Base-by-base conservation (phyloP, 1,284 basidiomycete genomes). In the Ganoderma sp. region DNA sequence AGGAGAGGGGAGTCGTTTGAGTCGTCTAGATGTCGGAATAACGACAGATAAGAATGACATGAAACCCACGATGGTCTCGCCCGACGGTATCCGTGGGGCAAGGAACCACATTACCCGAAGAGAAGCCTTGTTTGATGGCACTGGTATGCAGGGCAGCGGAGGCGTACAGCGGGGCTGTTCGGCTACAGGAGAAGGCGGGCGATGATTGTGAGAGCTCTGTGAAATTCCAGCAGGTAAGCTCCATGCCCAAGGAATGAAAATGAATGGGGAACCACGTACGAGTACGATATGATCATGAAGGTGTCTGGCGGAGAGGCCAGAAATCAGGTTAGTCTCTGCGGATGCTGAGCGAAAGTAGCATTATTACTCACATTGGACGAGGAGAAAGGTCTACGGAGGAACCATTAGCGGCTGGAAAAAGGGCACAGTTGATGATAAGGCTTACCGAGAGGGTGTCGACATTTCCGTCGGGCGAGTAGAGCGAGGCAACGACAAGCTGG, bases 251-350 rank as follows among this genome's bases (percentile, higher is more conserved):
- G 1, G 2, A 19, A 19, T 19, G 34, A 6, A 39, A 39, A 39
- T 10, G 37, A 39, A 39, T 7, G 3, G 10, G 25, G 22, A n/a
- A 22, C 9, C n/a, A 76, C 79, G 69, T 66, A 81, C 81, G 81
- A 75, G 6, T 80, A 81, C 19, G 80, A 80, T 71, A 82, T 73
- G 69, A 82, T 80, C 80, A 81, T 81, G 69, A 79, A 78, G 17
- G 76, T 67, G 67, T 82, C 81, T 82, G 64, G n/a, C 43, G 58
- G 34, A 54, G 34, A 60, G 8, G 3, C 4, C 45, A 41, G 52
- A n/a, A 37, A 59, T 54, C 17, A 67, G 25, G 42, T 42, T 15
- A 22, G n/a, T 15, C 15, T 34, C 25, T 12, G 56, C 14, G 34
- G 14, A 34, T 9, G 15, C 37, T 39, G n/a, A 9, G 28, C 7